These are phyloP conservation scores for Plasmodium vivax DNA, from an alignment of 169 alveolate genomes.

Conservation along the genomic window DNA sequence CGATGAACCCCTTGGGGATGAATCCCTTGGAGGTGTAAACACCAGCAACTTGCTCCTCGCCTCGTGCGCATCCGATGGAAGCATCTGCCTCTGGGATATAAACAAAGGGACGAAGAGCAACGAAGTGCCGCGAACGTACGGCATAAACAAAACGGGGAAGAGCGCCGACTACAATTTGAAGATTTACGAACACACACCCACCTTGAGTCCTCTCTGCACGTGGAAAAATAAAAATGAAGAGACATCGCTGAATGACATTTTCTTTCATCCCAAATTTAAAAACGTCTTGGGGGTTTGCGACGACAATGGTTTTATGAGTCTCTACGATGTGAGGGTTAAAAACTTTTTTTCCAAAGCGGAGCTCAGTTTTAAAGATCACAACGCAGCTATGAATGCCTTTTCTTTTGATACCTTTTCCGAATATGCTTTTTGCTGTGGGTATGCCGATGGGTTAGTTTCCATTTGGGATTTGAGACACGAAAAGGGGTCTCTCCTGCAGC, in stretches of 20 bases:
- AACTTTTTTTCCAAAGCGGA: constrained; percentile 50
- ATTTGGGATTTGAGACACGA: constrained; percentile 80
- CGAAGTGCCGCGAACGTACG: constrained; percentile 73
- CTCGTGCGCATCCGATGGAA: constrained; percentile 93
- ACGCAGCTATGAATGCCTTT: constrained; percentile 73
- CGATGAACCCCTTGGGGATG: not conserved
- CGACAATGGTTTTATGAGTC: constrained; percentile 64
- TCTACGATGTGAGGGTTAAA: constrained; percentile 46
- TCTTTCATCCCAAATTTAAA: constrained; percentile 67
- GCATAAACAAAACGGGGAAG: constrained; percentile 63
- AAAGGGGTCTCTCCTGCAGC: constrained; percentile 49
- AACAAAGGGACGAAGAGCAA: constrained; percentile 76
- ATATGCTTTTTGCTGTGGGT: constrained; percentile 75
- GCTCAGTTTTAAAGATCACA: constrained; percentile 35
- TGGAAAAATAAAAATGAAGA: constrained; percentile 42
- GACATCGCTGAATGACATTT: constrained; percentile 52
- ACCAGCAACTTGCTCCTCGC: constrained; percentile 82
- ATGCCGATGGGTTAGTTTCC: constrained; percentile 77
- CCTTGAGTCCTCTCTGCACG: constrained; percentile 41
- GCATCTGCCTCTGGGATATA: constrained; percentile 92
- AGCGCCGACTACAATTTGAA: constrained; percentile 43
- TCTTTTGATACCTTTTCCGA: constrained; percentile 77
- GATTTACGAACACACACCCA: constrained; percentile 49
- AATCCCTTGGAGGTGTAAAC: constrained; percentile 67
- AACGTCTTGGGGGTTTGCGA: constrained; percentile 59